Evolutionary conservation across 192 early-diverging fungal species (phyloP).

Genomic region (Backusella macrospora): DNA sequence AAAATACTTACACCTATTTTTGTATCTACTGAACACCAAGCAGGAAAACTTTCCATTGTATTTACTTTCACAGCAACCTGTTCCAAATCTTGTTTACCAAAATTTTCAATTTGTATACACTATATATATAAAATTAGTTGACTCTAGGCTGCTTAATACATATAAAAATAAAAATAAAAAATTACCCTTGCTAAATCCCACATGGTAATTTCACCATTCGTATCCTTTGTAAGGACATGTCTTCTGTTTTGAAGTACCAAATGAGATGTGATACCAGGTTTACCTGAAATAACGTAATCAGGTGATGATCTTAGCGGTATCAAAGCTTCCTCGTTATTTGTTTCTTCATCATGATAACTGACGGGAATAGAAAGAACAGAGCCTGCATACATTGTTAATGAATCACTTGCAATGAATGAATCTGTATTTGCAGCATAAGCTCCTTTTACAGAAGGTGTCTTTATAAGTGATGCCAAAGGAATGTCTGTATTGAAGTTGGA

Average conservation of each 20-base stretch:
- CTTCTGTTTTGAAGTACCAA: slow-evolving; percentile 82
- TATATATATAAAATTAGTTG: slow-evolving; percentile 3
- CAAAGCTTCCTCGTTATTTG: slow-evolving; percentile 30
- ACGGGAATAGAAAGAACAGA: slow-evolving; percentile 45
- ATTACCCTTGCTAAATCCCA: slow-evolving; percentile 91
- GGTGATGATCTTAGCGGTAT: slow-evolving; percentile 39
- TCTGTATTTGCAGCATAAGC: slow-evolving; percentile 43
- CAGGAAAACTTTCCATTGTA: slow-evolving; percentile 73
- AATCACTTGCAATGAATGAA: slow-evolving; percentile 39
- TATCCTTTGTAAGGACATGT: slow-evolving; percentile 85
- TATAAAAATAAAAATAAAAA: neutral
- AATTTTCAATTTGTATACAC: slow-evolving; percentile 62
- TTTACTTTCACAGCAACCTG: slow-evolving; percentile 61
- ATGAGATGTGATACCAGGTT: slow-evolving; percentile 68
- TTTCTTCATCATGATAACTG: slow-evolving; percentile 41
- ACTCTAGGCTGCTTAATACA: neutral
- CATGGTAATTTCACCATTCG: slow-evolving; percentile 73
- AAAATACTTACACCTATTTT: slow-evolving; percentile 72
- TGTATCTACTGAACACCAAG: slow-evolving; percentile 94
- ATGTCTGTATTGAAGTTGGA: slow-evolving; percentile 43
- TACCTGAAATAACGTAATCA: slow-evolving; percentile 46
- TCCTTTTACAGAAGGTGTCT: slow-evolving; percentile 45
- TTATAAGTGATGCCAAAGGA: slow-evolving; percentile 49
- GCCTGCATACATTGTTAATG: slow-evolving; percentile 41
- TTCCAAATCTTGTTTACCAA: slow-evolving; percentile 55